phyloP scores from a whole-genome alignment of 1,284 basidiomycete genomes.

The Sphagnurus paluster region DNA sequence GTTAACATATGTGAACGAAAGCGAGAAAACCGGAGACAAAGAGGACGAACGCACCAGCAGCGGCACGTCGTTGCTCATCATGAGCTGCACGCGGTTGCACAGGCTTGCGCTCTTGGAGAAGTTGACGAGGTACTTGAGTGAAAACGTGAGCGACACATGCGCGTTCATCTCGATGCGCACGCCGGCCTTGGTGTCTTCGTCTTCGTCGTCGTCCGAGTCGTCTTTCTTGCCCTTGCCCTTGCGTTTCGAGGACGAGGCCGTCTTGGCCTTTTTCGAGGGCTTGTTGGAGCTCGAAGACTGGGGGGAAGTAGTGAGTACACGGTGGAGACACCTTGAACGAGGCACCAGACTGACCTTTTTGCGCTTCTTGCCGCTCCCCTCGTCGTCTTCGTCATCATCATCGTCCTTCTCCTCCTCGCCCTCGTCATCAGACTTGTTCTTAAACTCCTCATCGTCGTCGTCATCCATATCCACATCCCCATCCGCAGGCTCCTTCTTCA shows the following conservation, averaged over 20 bases:
- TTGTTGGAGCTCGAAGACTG: constrained; percentile 32
- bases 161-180: constrained; percentile 88
- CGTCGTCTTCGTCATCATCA: constrained; percentile 26
- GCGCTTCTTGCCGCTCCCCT: constrained; percentile 49
- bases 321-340: not conserved
- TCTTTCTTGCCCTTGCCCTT: constrained; percentile 55
- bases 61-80: constrained; percentile 92
- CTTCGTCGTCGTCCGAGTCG: constrained; percentile 40
- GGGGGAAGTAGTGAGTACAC: not conserved
- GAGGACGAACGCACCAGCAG: constrained; percentile 60
- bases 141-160: constrained; percentile 93
- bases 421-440: constrained; percentile 44
- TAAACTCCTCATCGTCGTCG: constrained; percentile 46
- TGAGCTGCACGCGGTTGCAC: constrained; percentile 68
- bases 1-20: constrained; percentile 3
- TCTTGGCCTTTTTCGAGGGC: constrained; percentile 47
- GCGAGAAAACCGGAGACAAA: not conserved
- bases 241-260: constrained; percentile 27
- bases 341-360: constrained; percentile 52
- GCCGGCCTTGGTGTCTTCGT: constrained; percentile 45
- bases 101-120: constrained; percentile 92
- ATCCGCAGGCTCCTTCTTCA: constrained; percentile 54
- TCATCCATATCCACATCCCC: constrained; percentile 55
- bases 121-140: constrained; percentile 96
- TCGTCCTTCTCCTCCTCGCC: constrained; percentile 24